Evolutionary conservation across 139 green algal species (phyloP).

Genomic region (Coccomyxa sp.): DNA sequence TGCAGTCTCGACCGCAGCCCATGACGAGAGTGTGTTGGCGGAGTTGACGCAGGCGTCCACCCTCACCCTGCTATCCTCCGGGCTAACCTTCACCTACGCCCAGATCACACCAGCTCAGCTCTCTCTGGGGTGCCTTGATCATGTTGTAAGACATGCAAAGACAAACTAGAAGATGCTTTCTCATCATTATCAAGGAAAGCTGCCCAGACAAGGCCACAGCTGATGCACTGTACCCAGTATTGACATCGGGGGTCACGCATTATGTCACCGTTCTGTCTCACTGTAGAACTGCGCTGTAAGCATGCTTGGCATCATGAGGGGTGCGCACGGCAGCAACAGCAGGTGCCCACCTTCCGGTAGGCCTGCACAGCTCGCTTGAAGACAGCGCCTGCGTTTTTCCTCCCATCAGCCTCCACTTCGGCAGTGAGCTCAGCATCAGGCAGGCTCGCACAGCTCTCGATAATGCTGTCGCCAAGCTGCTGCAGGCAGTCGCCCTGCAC

Average conservation of each 20-base stretch:
- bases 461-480: constrained; percentile 31
- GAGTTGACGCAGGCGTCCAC: constrained; percentile 46
- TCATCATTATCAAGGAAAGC: not conserved
- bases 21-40: constrained; percentile 40
- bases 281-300: no score
- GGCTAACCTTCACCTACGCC: constrained; percentile 1
- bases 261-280: no score
- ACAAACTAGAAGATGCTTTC: not conserved
- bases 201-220: not conserved
- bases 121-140: not conserved
- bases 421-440: constrained; percentile 29
- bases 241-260: not conserved
- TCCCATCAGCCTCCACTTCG: constrained; percentile 6
- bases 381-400: constrained; percentile 17
- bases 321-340: not conserved
- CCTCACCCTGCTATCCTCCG: constrained; percentile 2
- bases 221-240: not conserved
- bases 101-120: not conserved
- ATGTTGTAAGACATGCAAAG: not conserved
- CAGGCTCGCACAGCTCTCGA: constrained; percentile 13
- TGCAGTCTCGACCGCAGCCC: constrained; percentile 32
- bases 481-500: constrained; percentile 59
- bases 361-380: constrained; percentile 30
- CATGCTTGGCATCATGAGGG: not conserved
- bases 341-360: constrained; percentile 39